Evolutionary conservation across 208 protist species (phyloP), one percentile per base, ranked within the genome.

Genomic region (Leishmania gerbilli): DNA sequence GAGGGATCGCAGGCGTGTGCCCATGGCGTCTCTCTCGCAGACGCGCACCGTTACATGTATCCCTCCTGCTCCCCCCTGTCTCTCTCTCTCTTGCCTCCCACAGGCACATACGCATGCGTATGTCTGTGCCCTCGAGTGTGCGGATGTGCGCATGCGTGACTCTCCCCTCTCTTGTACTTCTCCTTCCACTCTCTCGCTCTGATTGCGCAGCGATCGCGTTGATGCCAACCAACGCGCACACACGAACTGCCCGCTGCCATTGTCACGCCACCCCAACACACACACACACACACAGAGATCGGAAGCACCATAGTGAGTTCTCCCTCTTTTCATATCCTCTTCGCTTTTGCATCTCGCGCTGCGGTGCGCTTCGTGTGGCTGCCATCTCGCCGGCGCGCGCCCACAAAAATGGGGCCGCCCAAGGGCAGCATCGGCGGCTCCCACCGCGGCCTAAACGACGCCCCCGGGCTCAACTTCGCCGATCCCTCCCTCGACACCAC

Each of bases 361-460:
- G 27, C 68, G 4, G 68, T 49, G 62, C 45, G 27, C 67, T 72
- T 24, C 69, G 40, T 55, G 42, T 11, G 24, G 3, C 21, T 31
- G 37, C 13, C 69, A 21, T 6, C 27, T 31, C 17, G 45, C 69
- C 45, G 6, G 1, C 69, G 24, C 8, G 11, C 13, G 1, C 7
- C 21, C 13, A 55, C 24, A 15, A 17, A 17, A 62, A 77, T 77
- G 74, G 74, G 49, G 11, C 74, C 40, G 31, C 55, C 24, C 4
- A 77, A 77, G 74, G 34, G 56, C 74, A 67, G 6, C 47, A 15
- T 40, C 67, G n/a, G 76, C 77, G 24, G 53, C 64, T 9, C 69
- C 31, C 37, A 80, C 71, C 81, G 81, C 24, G 69, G 65, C 49
- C 34, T 24, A 11, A 58, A 74, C 71, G 81, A 85, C 49, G 34